phyloP scores from a whole-genome alignment of 1,139 yeast genomes.

The Arxiozyma heterogenica region DNA sequence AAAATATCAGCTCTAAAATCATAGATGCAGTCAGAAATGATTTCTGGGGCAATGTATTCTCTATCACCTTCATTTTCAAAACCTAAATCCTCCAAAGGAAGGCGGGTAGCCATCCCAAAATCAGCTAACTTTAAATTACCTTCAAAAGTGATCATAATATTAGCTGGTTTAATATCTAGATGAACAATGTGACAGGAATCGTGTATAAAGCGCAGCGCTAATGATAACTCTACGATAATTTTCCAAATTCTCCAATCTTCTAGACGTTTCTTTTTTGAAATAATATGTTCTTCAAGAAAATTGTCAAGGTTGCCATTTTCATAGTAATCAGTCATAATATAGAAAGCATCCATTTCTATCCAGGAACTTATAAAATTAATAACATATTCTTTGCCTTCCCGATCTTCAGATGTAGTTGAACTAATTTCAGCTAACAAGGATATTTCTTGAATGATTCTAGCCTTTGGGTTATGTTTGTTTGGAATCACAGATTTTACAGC shows the following conservation, averaged over 20 bases:
- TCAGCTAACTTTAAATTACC: conserved; percentile 67
- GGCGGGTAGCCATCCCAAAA: conserved; percentile 62
- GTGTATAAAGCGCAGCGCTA: conserved; percentile 78
- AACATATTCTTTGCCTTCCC: conserved; percentile 73
- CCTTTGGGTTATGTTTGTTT: conserved; percentile 23
- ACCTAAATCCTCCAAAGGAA: conserved; percentile 34
- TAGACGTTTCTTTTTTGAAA: conserved; percentile 40
- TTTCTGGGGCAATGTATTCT: conserved; percentile 96
- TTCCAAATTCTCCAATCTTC: conserved; percentile 99
- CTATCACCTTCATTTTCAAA: conserved; percentile 95
- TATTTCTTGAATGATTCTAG: conserved; percentile 36
- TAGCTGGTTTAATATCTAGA: conserved; percentile 89
- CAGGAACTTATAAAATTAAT: conserved; percentile 78
- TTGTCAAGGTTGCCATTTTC: conserved; percentile 87
- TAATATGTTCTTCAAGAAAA: conserved; percentile 73
- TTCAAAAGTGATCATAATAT: conserved; percentile 86
- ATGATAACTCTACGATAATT: conserved; percentile 69
- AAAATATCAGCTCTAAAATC: conserved; percentile 92
- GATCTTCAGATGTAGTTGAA: conserved; percentile 34
- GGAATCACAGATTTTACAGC: conserved; percentile 79
- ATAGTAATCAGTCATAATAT: conserved; percentile 91
- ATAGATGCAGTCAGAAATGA: conserved; percentile 70
- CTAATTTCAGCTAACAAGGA: conserved; percentile 22
- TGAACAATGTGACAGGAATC: conserved; percentile 63
- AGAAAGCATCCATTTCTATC: conserved; percentile 61